These are phyloP conservation scores for Aspergillus nomiae DNA, from an alignment of 2,329 filamentous ascomycete genomes.

Conservation along the genomic window DNA sequence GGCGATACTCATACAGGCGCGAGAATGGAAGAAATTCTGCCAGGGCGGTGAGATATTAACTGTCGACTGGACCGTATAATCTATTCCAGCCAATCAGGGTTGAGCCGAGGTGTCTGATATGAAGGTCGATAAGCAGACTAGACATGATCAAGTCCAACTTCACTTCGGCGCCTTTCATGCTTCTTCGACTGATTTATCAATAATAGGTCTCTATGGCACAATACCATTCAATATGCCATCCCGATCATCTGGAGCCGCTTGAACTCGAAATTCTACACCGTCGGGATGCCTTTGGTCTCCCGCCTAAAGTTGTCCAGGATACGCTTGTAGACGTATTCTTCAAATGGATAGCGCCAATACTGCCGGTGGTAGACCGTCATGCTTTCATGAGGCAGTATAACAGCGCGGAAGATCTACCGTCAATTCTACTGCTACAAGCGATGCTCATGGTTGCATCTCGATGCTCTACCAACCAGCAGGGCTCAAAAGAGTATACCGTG, in stretches of 20 bases:
- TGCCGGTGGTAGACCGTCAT: conserved; percentile 14
- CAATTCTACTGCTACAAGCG: conserved; percentile 16
- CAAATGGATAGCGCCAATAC: conserved; percentile 14
- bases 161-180: neutral
- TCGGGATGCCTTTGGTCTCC: conserved; percentile 15
- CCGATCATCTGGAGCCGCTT: conserved; percentile 12
- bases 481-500: neutral
- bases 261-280: conserved; percentile 16
- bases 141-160: neutral
- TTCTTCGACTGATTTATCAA: neutral
- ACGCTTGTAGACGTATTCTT: conserved; percentile 16
- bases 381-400: conserved; percentile 15
- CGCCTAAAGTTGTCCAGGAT: conserved; percentile 5
- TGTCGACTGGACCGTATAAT: neutral
- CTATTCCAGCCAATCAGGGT: neutral
- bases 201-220: conserved; percentile 2
- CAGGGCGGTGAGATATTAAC: conserved; percentile 17
- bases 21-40: conserved; percentile 24
- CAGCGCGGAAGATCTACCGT: conserved; percentile 2
- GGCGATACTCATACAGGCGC: neutral
- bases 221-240: neutral
- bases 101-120: neutral
- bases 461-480: neutral
- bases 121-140: neutral
- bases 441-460: conserved; percentile 17